Evolutionary conservation across 1,284 basidiomycete genomes (phyloP), one percentile per base, ranked within the genome.

Genomic region (Pseudozyma tsukubaensis): DNA sequence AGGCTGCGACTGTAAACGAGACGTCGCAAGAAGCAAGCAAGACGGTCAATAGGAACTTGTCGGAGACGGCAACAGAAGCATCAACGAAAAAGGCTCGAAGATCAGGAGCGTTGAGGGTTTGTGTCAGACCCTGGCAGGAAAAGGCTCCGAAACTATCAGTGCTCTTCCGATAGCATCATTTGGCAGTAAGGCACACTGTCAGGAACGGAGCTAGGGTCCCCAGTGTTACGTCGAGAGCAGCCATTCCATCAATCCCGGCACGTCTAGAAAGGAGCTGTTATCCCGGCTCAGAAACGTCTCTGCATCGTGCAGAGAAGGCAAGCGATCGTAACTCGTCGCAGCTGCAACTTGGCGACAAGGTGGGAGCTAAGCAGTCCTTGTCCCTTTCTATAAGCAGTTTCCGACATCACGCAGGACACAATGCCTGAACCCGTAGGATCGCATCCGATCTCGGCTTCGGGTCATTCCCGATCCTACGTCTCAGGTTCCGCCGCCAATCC

Each of bases 381-480:
- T 36, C 36, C 16, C 49, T 13, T 4, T 21, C 13, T 19, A 13
- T 32, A 6, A 11, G 29, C 12, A 29, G 18, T 6, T 5, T 43
- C n/a, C n/a, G n/a, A 42, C 13, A 16, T 14, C 16, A 19, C 18
- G 16, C n/a, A 19, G 18, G 16, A 34, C 34, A 50, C 36, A 11
- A 68, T 68, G 65, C 32, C 18, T 18, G 19, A 4, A 6, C 14
- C 44, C 35, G 40, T 45, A 8, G 40, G 37, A 59, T 61, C 65
- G 4, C 35, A 61, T 39, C 44, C 60, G 49, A 36, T 58, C 34
- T 29, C 40, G 59, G 24, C n/a, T 47, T 62, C 55, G 60, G 67
- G 49, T 49, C 44, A 12, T 16, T 48, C 56, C 56, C 67, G 67
- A 70, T 52, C 49, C 14, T 45, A 39, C 53, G 51, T 49, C 48